These are phyloP conservation scores for Botrytis aclada DNA, from an alignment of 2,329 filamentous ascomycete genomes.

Conservation along the genomic window DNA sequence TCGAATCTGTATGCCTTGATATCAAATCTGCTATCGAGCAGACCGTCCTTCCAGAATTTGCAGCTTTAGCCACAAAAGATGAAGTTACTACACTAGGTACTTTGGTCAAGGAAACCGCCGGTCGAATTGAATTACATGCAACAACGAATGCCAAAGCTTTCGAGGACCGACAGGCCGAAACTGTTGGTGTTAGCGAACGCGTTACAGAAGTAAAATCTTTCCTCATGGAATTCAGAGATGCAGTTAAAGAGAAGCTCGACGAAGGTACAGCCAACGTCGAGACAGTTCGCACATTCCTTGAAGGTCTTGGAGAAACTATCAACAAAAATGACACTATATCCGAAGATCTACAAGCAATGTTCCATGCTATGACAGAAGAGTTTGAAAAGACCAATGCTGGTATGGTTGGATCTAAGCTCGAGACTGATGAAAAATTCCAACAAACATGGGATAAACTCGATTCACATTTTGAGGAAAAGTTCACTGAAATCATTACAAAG, in stretches of 20 bases:
- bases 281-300: slow-evolving; percentile 66
- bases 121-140: slow-evolving; percentile 63
- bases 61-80: slow-evolving; percentile 69
- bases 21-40: slow-evolving; percentile 77
- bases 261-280: slow-evolving; percentile 72
- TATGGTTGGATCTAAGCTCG: slow-evolving; percentile 77
- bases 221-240: slow-evolving; percentile 73
- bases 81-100: slow-evolving; percentile 69
- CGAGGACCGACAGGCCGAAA: slow-evolving; percentile 81
- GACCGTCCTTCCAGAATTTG: slow-evolving; percentile 67
- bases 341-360: slow-evolving; percentile 67
- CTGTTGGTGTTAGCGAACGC: slow-evolving; percentile 71
- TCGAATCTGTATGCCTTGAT: slow-evolving; percentile 79
- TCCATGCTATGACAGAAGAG: slow-evolving; percentile 74
- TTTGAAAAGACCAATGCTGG: slow-evolving; percentile 83
- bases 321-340: slow-evolving; percentile 54
- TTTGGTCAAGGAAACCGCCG: slow-evolving; percentile 70
- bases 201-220: slow-evolving; percentile 76
- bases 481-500: slow-evolving; percentile 77
- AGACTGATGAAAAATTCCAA: slow-evolving; percentile 74
- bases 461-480: slow-evolving; percentile 59
- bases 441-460: slow-evolving; percentile 53
- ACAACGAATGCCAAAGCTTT: slow-evolving; percentile 75
- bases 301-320: slow-evolving; percentile 62
- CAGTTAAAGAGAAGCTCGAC: slow-evolving; percentile 72